Base-by-base conservation (phyloP, 805 yeast genomes). In the Torulaspora indica region DNA sequence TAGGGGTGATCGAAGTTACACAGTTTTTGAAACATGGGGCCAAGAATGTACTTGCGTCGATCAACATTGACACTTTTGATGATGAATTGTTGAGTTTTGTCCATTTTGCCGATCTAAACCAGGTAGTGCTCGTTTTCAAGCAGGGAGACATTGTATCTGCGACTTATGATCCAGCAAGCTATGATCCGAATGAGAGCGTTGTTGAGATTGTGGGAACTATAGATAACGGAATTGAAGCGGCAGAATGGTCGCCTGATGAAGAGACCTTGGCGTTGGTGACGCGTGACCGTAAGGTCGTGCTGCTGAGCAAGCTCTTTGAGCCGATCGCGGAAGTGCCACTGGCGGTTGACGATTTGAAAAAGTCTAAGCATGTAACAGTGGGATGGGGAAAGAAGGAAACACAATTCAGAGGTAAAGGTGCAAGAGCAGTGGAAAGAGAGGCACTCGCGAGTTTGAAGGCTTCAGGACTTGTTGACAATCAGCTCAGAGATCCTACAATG, bases 381-480 rank as follows among this genome's bases (percentile, higher is more conserved):
- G 99, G 99, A 20, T 93, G 99, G 99, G 99, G 99, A 59, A 85
- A 84, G 49, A 82, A 83, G 54, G 98, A 91, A 63, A 93, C 99
- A 0, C 99, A 93, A 67, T 93, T 93, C 65, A 81, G 84, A 65
- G 99, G 99, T 40, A 82, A 77, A 58, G 98, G 98, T 51, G 93
- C 85, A 24, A 82, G 82, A 56, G 88, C 85, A 6, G 59, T 77
- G 48, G 95, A 85, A 66, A 75, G 91, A 65, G 84, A 60, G 20
- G 73, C 76, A 5, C 50, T 71, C 30, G 72, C 81, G 57, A 61
- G 72, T 46, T 59, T 72, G 32, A 68, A 69, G 46, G 71, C 70
- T 5, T 58, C 90, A 1, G 93, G 90, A 15, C 64, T 82, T 47
- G 85, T 81, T 48, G 84, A 81, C 48, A 76, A 76, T 44, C 78